These are phyloP conservation scores for Cajanus cajan DNA, from an alignment of 306 rosid genomes.

Conservation along the genomic window DNA sequence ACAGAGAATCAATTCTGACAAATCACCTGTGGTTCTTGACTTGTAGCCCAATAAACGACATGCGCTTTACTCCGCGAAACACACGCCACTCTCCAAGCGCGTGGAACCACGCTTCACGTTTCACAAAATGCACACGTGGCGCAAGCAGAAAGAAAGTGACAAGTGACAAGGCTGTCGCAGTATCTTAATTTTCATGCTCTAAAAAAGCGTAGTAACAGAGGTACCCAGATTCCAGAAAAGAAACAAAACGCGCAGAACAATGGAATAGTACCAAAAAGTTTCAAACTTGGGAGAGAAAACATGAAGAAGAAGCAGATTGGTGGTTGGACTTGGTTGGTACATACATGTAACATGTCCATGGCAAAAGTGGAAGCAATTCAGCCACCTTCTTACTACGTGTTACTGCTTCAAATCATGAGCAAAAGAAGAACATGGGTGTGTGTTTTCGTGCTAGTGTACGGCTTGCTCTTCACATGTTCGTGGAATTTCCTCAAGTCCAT, in stretches of 20 bases:
- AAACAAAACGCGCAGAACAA: not conserved
- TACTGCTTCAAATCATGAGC: conserved; percentile 51
- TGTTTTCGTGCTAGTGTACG: conserved; percentile 49
- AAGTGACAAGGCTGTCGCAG: not conserved
- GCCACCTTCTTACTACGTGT: conserved; percentile 28
- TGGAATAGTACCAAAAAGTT: not conserved
- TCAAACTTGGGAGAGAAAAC: not conserved
- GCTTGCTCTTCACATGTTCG: conserved; percentile 38
- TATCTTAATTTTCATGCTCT: not conserved
- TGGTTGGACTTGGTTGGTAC: too few species aligned
- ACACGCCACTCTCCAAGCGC: not conserved
- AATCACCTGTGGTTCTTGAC: too few species aligned
- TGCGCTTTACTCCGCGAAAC: too few species aligned
- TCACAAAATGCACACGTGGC: not conserved
- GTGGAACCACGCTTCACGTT: not conserved
- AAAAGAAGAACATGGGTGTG: conserved; percentile 69
- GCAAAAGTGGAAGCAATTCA: conserved; percentile 13
- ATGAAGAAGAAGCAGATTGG: not conserved
- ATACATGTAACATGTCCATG: conserved; percentile 20
- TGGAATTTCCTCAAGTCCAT: conserved; percentile 59
- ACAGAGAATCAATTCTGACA: too few species aligned
- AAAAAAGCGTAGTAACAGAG: not conserved
- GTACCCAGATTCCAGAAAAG: not conserved
- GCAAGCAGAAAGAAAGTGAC: not conserved
- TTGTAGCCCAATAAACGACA: too few species aligned